Conservation (phyloP, 768 basidiomycete genomes). For the Nidularia pulvinata region DNA sequence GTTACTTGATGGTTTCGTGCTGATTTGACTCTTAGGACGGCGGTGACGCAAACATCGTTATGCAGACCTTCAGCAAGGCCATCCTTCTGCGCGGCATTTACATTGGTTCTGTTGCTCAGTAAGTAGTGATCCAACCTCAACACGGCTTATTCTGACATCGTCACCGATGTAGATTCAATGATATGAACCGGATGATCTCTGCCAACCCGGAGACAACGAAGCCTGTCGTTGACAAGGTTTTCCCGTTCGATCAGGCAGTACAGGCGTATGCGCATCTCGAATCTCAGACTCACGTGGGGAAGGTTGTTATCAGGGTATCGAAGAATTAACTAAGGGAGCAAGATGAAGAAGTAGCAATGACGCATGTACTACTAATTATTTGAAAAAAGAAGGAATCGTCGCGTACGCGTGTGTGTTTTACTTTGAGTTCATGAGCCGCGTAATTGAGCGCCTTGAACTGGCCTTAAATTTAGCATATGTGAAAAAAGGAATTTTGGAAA, state of each 20-base stretch:
- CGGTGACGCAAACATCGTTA: slow-evolving; percentile 23
- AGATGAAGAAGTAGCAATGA: too few relatives aligned
- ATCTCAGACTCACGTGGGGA: slow-evolving; percentile 59
- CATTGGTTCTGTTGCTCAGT: slow-evolving; percentile 62
- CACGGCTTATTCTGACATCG: background rate
- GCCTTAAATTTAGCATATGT: too few relatives aligned
- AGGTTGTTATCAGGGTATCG: slow-evolving; percentile 52
- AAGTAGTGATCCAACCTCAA: slow-evolving; percentile 12
- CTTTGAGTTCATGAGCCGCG: too few relatives aligned
- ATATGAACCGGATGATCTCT: slow-evolving; percentile 47
- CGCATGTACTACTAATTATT: too few relatives aligned
- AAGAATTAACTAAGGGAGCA: background rate
- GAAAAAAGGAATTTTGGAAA: too few relatives aligned
- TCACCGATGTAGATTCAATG: slow-evolving; percentile 37
- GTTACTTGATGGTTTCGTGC: background rate
- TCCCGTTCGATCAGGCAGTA: slow-evolving; percentile 51
- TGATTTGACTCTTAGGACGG: slow-evolving; percentile 10
- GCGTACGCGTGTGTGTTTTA: too few relatives aligned
- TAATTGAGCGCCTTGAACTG: too few relatives aligned
- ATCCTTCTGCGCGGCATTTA: slow-evolving; percentile 49
- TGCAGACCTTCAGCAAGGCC: slow-evolving; percentile 31
- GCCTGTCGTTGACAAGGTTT: slow-evolving; percentile 58
- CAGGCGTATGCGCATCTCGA: slow-evolving; percentile 53
- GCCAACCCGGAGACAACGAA: slow-evolving; percentile 37
- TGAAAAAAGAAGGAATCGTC: too few relatives aligned